Conservation (phyloP, 176 grass and related monocot species). For the Pharus latifolius region DNA sequence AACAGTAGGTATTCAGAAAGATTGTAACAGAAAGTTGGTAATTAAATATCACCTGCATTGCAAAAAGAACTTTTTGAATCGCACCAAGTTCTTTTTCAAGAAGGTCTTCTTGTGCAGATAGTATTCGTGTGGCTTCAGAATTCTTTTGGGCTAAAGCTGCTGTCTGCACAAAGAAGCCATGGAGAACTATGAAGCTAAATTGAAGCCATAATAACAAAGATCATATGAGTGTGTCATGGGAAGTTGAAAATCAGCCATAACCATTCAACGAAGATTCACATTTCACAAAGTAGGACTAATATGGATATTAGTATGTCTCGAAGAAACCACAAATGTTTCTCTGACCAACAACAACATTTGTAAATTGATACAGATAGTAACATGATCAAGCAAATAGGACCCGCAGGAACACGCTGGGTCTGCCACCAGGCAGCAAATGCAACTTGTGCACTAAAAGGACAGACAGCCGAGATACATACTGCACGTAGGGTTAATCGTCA, state of each 20-base stretch:
- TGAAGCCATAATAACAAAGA: neutral
- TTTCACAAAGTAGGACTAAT: neutral
- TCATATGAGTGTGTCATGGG: neutral
- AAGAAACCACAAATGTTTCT: neutral
- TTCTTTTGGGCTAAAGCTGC: constrained; percentile 62
- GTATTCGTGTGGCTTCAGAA: constrained; percentile 55
- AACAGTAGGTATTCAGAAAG: neutral
- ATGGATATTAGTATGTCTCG: neutral
- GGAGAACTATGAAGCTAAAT: neutral
- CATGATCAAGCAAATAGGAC: neutral
- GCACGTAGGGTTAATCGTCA: neutral
- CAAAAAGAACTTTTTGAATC: constrained; percentile 61
- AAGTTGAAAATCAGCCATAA: neutral
- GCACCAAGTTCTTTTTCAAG: constrained; percentile 62
- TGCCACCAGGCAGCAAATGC: neutral
- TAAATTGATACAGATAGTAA: neutral
- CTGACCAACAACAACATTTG: neutral
- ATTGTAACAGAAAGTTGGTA: neutral
- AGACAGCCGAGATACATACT: neutral
- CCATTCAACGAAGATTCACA: neutral
- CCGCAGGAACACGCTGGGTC: neutral
- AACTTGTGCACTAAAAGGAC: neutral
- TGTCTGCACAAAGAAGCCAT: constrained; percentile 22
- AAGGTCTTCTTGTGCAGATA: constrained; percentile 48
- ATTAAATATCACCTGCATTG: constrained; percentile 66